phyloP scores from a whole-genome alignment of 495 filamentous ascomycete species.

The Monascus purpureus region DNA sequence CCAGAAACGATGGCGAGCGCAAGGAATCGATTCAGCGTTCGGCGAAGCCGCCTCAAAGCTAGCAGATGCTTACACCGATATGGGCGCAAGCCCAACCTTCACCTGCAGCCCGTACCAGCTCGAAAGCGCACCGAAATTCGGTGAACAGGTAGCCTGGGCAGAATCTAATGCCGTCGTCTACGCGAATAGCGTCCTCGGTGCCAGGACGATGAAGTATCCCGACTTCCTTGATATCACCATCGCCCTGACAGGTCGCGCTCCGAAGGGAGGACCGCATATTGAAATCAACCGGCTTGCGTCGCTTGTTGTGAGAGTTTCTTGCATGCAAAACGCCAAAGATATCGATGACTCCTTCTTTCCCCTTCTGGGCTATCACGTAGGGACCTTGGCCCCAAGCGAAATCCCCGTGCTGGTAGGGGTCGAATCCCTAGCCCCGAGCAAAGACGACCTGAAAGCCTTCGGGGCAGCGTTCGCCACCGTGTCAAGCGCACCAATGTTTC shows the following conservation, averaged over 20 bases:
- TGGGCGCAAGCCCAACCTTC: constrained; percentile 19
- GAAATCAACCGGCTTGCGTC: constrained; percentile 4
- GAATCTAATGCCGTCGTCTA: constrained; percentile 22
- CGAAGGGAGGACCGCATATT: constrained; percentile 9
- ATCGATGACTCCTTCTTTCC: constrained; percentile 16
- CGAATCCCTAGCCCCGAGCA: constrained; percentile 3
- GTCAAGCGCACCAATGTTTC: constrained; percentile 18
- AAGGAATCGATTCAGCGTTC: constrained; percentile 9
- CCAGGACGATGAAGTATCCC: constrained; percentile 18
- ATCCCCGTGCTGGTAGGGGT: constrained; percentile 16
- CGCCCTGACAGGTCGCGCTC: constrained; percentile 16
- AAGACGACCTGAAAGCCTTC: constrained; percentile 17
- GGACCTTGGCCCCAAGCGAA: constrained; percentile 5
- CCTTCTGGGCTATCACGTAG: constrained; percentile 14
- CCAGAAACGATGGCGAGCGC: constrained; percentile 10
- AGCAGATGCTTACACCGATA: constrained; percentile 11
- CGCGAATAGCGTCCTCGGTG: constrained; percentile 19
- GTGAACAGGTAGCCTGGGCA: constrained; percentile 15
- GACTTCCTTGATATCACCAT: constrained; percentile 19
- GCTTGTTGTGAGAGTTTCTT: constrained; percentile 1
- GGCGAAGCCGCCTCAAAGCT: constrained; percentile 8
- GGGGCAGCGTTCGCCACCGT: constrained; percentile 20
- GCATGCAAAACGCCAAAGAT: background rate
- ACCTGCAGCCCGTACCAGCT: constrained; percentile 21
- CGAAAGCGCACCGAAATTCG: constrained; percentile 8